A percentile compares a stretch with the other conserved stretches of the same genome.
Evolutionary conservation across 257 asterid genomes (phyloP).

Genomic region (Cruciata laevipes): DNA sequence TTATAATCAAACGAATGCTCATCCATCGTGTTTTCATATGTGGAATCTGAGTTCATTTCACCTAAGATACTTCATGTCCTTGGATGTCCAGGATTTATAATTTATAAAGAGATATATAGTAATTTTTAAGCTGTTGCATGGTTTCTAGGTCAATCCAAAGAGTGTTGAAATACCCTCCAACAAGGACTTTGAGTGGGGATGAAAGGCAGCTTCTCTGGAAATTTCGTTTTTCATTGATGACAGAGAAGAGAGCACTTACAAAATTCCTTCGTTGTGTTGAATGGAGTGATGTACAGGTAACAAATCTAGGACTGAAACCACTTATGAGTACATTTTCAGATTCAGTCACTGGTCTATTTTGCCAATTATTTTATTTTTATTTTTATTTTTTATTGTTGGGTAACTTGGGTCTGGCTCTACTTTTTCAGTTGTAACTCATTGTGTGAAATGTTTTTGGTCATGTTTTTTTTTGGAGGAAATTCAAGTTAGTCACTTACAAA

Average conservation of each 20-base stretch:
- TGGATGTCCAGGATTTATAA: neutral
- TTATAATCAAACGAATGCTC: neutral
- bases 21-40: neutral
- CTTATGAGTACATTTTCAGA: neutral
- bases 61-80: neutral
- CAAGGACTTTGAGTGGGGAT: conserved; percentile 90
- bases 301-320: neutral
- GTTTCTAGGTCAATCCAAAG: conserved; percentile 77
- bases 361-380: neutral
- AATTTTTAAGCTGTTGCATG: conserved; percentile 21
- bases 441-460: no score
- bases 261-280: conserved; percentile 94
- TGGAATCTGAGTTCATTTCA: neutral
- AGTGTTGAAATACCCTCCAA: conserved; percentile 90
- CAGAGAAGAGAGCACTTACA: conserved; percentile 90
- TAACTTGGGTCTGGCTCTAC: neutral
- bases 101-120: conserved; percentile 15
- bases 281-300: conserved; percentile 98
- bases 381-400: neutral
- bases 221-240: conserved; percentile 90
- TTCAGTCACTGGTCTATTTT: neutral
- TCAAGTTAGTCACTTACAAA: neutral
- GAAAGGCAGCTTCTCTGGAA: conserved; percentile 98
- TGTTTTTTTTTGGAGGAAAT: neutral
- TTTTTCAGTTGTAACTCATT: neutral